Evolutionary conservation across 2,329 filamentous ascomycete species (phyloP).

Genomic region (Fusarium penzigii): DNA sequence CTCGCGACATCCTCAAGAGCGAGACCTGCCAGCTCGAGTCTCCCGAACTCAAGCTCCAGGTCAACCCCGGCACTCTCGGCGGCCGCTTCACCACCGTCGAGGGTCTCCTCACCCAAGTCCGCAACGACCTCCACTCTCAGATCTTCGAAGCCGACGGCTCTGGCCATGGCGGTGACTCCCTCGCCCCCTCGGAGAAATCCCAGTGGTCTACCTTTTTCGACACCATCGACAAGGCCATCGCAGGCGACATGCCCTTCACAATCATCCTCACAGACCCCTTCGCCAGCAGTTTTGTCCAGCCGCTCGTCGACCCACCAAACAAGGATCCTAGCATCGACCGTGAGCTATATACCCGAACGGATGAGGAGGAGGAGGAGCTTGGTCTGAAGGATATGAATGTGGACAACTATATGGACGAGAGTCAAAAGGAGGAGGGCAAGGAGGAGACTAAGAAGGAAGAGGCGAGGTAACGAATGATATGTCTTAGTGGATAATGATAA

Average conservation of each 20-base stretch:
- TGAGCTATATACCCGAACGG: slow-evolving; percentile 83
- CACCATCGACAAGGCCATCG: slow-evolving; percentile 74
- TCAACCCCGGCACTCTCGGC: slow-evolving; percentile 91
- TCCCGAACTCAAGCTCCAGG: slow-evolving; percentile 81
- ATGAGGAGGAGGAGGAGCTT: slow-evolving; percentile 91
- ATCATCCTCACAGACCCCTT: slow-evolving; percentile 85
- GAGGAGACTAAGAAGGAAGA: slow-evolving; percentile 14
- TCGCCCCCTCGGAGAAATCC: slow-evolving; percentile 62
- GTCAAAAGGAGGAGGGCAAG: slow-evolving; percentile 30
- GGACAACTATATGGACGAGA: slow-evolving; percentile 70
- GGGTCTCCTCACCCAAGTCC: slow-evolving; percentile 87
- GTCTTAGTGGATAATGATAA: slow-evolving; percentile 7
- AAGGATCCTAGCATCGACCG: slow-evolving; percentile 77
- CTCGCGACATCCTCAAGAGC: slow-evolving; percentile 92
- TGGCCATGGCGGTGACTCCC: slow-evolving; percentile 73
- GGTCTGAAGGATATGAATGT: slow-evolving; percentile 91
- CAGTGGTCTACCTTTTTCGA: slow-evolving; percentile 84
- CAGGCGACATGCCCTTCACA: slow-evolving; percentile 77
- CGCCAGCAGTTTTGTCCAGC: slow-evolving; percentile 92
- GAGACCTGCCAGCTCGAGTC: slow-evolving; percentile 88
- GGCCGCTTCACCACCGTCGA: slow-evolving; percentile 97
- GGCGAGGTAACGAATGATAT: slow-evolving; percentile 13
- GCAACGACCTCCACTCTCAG: slow-evolving; percentile 82
- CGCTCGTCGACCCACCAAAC: slow-evolving; percentile 70
- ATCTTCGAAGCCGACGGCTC: slow-evolving; percentile 77